Base-by-base conservation (phyloP, 495 filamentous ascomycete genomes). In the Hypomontagnella monticulosa region DNA sequence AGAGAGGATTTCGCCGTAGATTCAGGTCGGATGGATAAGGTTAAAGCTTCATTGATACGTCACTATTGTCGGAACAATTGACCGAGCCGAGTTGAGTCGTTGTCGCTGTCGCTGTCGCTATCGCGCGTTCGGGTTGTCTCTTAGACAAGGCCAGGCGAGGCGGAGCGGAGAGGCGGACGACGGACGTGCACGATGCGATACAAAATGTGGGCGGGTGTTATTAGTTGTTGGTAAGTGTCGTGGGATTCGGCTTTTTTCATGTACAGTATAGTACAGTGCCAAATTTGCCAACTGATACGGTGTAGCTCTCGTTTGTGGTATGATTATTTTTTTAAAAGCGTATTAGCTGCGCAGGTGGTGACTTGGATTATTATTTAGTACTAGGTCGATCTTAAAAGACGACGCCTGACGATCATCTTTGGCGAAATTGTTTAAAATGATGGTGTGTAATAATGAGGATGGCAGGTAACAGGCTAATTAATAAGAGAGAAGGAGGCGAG, bases 111-210 rank as follows among this genome's bases (percentile, higher is more conserved):
- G 51, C 14, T 48, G 49, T 61, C 51, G 60, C 38, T 37, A 54
- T 59, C 57, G 65, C 59, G 65, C 54, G 43, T 50, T 9, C 34
- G 14, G 37, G 38, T 30, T 23, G 10, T 4, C 15, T 19, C 9
- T 32, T 44, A 30, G 16, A 32, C n/a, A 57, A 44, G 51, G 34
- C 41, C 32, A 46, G 32, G 36, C 19, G 18, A 61, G 52, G 40
- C 40, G 59, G 47, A 59, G 43, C 40, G 30, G 43, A 59, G 38
- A 40, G 49, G 50, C 36, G 55, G 56, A 69, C 59, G 49, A 44
- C 36, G 55, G 56, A 69, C 59, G 60, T 68, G 59, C 55, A 69
- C 66, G 60, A 69, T 69, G 66, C 66, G 66, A 69, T 60, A 53
- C 50, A 44, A 57, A 4, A 18, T 27, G 23, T 15, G 15, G 27